These are phyloP conservation scores for Agrostemma githago DNA, from an alignment of 148 eudicot species.

Conservation along the genomic window DNA sequence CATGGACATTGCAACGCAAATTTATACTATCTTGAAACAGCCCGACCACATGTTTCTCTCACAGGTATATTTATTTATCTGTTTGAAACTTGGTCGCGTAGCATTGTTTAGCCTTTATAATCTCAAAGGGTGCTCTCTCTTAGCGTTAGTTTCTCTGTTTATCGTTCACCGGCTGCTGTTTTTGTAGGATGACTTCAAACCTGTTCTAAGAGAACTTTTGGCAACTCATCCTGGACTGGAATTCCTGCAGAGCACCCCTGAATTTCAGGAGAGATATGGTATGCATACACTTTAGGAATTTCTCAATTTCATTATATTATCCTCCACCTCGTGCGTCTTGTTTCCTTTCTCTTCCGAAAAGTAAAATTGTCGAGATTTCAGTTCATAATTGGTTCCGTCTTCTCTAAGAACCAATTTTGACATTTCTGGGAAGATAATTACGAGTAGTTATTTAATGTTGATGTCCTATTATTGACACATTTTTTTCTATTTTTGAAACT, in stretches of 20 bases:
- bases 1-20: slow-evolving; percentile 68
- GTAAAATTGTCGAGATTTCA: neutral
- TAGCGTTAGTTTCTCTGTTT: neutral
- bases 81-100: neutral
- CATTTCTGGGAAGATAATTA: neutral
- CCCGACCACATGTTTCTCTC: slow-evolving; percentile 55
- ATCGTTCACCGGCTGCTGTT: neutral
- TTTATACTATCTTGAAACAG: slow-evolving; percentile 72
- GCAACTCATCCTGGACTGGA: slow-evolving; percentile 94
- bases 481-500: slow-evolving; percentile 14
- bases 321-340: neutral
- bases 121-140: neutral
- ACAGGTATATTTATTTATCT: slow-evolving; percentile 43
- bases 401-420: neutral
- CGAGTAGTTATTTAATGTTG: neutral
- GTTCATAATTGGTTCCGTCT: neutral
- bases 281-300: neutral
- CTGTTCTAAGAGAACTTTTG: slow-evolving; percentile 83
- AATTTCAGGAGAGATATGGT: slow-evolving; percentile 99
- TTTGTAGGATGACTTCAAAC: slow-evolving; percentile 79
- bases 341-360: neutral
- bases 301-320: neutral
- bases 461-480: neutral
- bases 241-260: slow-evolving; percentile 88
- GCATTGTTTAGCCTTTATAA: neutral